Base-by-base conservation (phyloP, 768 basidiomycete genomes). In the Lentinus tigrinus region DNA sequence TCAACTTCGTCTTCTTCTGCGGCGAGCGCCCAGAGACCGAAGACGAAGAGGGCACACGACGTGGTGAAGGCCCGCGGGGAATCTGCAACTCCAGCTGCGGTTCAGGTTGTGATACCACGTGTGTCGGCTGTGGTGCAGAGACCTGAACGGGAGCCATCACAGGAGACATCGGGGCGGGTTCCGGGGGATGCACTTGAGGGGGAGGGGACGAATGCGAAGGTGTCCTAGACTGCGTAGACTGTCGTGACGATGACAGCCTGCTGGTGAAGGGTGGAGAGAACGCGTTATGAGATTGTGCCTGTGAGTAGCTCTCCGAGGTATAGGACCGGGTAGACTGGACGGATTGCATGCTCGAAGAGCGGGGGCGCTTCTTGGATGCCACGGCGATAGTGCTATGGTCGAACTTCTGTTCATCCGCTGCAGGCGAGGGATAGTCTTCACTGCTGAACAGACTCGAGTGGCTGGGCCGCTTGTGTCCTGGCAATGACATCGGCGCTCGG, bases 321-420 rank as follows among this genome's bases (percentile, higher is more conserved):
- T 28, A 37, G 7, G 59, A 54, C 11, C 43, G 51, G 14, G 47
- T 14, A n/a, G 53, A 55, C 40, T 56, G 48, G 26, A 54, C 40
- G n/a, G 53, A 55, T 19, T 55, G 60, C 14, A 61, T 50, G 31
- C 60, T 61, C 7, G 55, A 37, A 6, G 60, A 57, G 3, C 60
- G 60, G 17, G 55, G 51, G 2, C 60, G 55, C 34, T 61, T 61
- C 39, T 36, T 31, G 14, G 47, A 24, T 11, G 51, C 26, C 16
- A 34, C 11, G 21, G 44, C 50, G 28, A 47, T 36, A 1, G 50
- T 24, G 1, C 23, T 34, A 7, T 54, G 31, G 23, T 52, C 59
- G 50, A 57, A 61, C 13, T 42, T 53, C 4, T 16, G 36, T 7
- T 26, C 34, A 3, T 60, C 50, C 10, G 51, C 52, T 4, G 21